These are phyloP conservation scores for Macadamia integrifolia DNA, from an alignment of 164 flowering plant genomes.

Conservation along the genomic window DNA sequence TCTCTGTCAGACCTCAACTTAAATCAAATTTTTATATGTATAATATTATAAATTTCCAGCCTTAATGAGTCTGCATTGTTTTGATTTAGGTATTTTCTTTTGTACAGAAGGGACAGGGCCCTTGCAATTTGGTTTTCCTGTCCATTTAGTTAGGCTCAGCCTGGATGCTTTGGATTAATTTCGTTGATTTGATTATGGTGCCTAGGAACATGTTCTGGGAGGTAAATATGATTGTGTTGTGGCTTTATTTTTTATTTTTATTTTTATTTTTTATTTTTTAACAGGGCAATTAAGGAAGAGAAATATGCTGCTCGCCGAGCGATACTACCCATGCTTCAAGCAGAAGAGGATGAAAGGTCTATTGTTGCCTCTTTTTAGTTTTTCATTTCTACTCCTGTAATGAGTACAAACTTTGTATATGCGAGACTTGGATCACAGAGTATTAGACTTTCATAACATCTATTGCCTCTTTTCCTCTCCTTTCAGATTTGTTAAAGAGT, in stretches of 20 bases:
- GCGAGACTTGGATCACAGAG: too few relatives aligned
- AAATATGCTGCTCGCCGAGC: slow-evolving; percentile 92
- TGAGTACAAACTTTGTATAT: not conserved
- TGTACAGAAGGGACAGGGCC: too few relatives aligned
- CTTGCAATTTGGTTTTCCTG: too few relatives aligned
- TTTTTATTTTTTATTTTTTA: not conserved
- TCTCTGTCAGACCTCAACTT: too few relatives aligned
- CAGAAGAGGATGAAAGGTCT: slow-evolving; percentile 97
- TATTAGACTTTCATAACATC: too few relatives aligned
- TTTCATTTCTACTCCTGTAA: not conserved
- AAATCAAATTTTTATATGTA: too few relatives aligned
- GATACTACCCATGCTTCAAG: slow-evolving; percentile 85
- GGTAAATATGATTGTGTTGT: not conserved
- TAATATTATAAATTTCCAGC: too few relatives aligned
- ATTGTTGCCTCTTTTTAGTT: not conserved
- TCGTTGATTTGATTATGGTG: too few relatives aligned
- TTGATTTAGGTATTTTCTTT: too few relatives aligned
- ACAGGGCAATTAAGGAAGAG: slow-evolving; percentile 83
- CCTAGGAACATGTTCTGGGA: too few relatives aligned
- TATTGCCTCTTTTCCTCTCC: not conserved
- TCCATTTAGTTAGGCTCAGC: too few relatives aligned
- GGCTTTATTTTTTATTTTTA: not conserved
- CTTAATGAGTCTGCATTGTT: too few relatives aligned
- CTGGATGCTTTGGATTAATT: not conserved
- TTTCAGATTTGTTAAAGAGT: slow-evolving; percentile 82